phyloP scores from a whole-genome alignment of 2,329 filamentous ascomycete species.

The Teratosphaeria viscida region DNA sequence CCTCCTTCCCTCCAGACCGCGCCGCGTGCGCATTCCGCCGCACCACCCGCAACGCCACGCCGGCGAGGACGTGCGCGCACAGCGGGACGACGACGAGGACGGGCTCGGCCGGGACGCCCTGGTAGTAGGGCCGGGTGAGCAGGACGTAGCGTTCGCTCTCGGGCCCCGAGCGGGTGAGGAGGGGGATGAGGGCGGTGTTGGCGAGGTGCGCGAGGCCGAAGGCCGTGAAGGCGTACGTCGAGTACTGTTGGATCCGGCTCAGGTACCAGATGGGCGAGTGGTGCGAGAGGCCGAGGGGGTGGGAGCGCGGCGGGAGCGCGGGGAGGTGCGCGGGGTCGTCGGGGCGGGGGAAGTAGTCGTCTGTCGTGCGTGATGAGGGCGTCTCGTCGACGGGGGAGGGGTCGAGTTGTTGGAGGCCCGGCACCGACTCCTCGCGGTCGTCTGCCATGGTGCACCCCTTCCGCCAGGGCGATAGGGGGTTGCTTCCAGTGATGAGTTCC shows the following conservation, averaged over 20 bases:
- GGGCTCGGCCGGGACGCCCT: constrained; percentile 70
- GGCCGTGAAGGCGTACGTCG: constrained; percentile 70
- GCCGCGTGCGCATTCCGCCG: constrained; percentile 59
- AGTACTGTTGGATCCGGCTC: constrained; percentile 72
- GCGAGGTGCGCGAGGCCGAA: constrained; percentile 68
- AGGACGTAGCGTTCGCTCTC: constrained; percentile 77
- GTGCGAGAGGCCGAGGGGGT: constrained; percentile 48
- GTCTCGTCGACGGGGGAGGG: constrained; percentile 65
- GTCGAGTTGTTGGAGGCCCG: constrained; percentile 58
- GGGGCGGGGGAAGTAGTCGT: constrained; percentile 33
- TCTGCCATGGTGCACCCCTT: constrained; percentile 19
- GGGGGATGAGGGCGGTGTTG: constrained; percentile 73
- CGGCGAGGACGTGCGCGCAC: constrained; percentile 63
- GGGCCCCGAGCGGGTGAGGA: constrained; percentile 60
- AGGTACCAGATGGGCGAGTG: constrained; percentile 68
- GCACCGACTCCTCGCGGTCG: constrained; percentile 22
- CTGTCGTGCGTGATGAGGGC: constrained; percentile 35
- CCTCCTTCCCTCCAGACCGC: constrained; percentile 59
- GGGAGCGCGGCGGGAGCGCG: constrained; percentile 4
- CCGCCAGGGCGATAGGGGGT: not conserved
- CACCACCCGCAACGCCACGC: constrained; percentile 65
- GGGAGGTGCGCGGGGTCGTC: constrained; percentile 6
- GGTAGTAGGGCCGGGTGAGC: constrained; percentile 84
- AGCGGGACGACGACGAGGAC: constrained; percentile 68
- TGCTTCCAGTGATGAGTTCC: not conserved